These are phyloP conservation scores for Elymus sibiricus DNA, from an alignment of 176 grass and related monocot species.

Conservation along the genomic window DNA sequence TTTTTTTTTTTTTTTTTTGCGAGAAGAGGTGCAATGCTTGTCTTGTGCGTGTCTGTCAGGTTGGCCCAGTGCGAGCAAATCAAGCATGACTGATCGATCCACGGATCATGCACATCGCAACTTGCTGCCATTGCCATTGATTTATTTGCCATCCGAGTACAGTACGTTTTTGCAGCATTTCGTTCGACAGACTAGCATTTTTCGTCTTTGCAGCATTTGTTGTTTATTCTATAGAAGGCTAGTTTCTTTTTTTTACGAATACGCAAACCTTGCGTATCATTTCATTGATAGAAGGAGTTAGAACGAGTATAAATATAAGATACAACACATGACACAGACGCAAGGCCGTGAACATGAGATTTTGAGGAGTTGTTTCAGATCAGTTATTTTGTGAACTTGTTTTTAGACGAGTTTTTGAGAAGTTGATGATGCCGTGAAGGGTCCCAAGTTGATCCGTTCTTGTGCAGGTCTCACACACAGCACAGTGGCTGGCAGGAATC, in stretches of 20 bases:
- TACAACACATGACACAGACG: too few relatives aligned
- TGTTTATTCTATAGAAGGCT: background rate
- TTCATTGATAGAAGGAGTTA: too few relatives aligned
- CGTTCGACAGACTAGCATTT: background rate
- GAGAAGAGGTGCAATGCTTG: slow-evolving; percentile 11
- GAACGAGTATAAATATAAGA: too few relatives aligned
- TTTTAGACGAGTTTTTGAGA: background rate
- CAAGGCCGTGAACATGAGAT: too few relatives aligned
- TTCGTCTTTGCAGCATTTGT: background rate
- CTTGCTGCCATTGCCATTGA: background rate
- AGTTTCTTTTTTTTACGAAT: too few relatives aligned
- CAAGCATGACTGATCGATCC: background rate
- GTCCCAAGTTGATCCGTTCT: background rate
- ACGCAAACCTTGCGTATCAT: too few relatives aligned
- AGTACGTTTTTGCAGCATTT: background rate
- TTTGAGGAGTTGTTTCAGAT: background rate
- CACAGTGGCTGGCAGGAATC: background rate
- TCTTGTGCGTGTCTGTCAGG: slow-evolving; percentile 2
- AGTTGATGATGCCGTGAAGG: background rate
- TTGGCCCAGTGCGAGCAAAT: slow-evolving; percentile 6
- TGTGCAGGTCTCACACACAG: background rate
- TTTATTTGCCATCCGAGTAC: too few relatives aligned
- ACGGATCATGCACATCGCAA: background rate
- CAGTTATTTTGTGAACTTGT: background rate
- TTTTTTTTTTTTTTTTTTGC: too few relatives aligned